phyloP scores from a whole-genome alignment of 2,329 filamentous ascomycete genomes.

The Onygenales sp. region DNA sequence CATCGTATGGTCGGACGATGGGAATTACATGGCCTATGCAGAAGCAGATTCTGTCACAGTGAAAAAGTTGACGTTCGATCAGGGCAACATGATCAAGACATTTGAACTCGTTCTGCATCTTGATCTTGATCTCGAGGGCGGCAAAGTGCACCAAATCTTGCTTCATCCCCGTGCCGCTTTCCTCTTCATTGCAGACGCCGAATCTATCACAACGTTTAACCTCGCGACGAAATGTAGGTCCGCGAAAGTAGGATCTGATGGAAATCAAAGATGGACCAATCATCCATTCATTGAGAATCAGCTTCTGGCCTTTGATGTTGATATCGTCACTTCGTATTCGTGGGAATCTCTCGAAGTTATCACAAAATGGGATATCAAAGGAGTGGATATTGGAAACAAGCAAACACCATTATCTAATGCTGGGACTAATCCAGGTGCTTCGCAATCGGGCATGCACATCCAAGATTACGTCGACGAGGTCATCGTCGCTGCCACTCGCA shows the following conservation, averaged over 20 bases:
- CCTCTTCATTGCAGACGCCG: not conserved
- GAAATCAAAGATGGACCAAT: not conserved
- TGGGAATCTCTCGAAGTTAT: not conserved
- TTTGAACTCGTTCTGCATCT: not conserved
- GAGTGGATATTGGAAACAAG: not conserved
- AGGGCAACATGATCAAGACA: not conserved
- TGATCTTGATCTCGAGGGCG: not conserved
- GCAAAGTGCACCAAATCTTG: not conserved
- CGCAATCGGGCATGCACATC: not conserved
- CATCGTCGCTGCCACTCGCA: not conserved
- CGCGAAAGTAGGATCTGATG: not conserved
- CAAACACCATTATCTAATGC: not conserved
- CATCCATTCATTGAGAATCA: not conserved
- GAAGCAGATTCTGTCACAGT: not conserved
- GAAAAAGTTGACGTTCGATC: not conserved
- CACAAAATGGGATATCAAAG: not conserved
- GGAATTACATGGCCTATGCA: not conserved
- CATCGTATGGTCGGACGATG: not conserved
- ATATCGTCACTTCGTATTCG: not conserved
- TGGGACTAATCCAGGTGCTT: not conserved
- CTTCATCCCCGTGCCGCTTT: not conserved
- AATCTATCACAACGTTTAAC: not conserved
- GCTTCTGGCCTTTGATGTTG: not conserved
- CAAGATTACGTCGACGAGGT: not conserved
- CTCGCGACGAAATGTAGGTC: not conserved